Base-by-base conservation (phyloP, 768 basidiomycete species). In the Tricholoma terreum region DNA sequence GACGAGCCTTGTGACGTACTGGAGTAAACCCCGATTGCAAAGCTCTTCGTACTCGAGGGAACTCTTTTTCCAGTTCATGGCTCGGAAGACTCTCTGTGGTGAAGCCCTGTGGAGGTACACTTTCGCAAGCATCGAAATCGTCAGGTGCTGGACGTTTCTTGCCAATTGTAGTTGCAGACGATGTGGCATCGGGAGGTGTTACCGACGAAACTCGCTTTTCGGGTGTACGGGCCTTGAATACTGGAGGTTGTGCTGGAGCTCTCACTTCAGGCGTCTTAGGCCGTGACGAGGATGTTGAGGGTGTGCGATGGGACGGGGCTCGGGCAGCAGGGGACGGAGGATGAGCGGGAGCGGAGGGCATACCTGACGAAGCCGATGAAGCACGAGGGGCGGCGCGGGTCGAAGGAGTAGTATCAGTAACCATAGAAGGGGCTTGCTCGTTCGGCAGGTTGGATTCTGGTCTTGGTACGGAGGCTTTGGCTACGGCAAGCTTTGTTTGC, bases 141-240 rank as follows among this genome's bases (percentile, higher is more conserved):
- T 91, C 90, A 1, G 90, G 90, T 24, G 84, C 86, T 21, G 83
- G 81, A 10, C 90, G 81, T 67, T 91, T 92, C 74, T 84, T 86
- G 30, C 87, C 85, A 34, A 82, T 79, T 14, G 80, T 71, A 2
- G 76, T 71, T 19, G 73, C 67, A 46, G 75, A 67, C 38, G 72
- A 67, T 50, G 68, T 63, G 9, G 66, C 61, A 45, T 64, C 69
- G 22, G 66, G 59, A 36, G 64, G 65, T 30, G 55, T 50, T 30
- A 57, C 55, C 7, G 71, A 66, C n/a, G 59, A 58, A 60, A 67
- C 54, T 24, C 61, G 64, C 46, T 64, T 69, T 60, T 83, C 80
- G 21, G 85, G 83, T 1, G 84, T 84, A 45, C 75, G 75, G n/a
- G 76, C 72, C 59, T 72, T 81, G 74, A 83, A 83, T 35, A 81